Evolutionary conservation across 768 basidiomycete genomes (phyloP).

Genomic region (Lepiota venenata): DNA sequence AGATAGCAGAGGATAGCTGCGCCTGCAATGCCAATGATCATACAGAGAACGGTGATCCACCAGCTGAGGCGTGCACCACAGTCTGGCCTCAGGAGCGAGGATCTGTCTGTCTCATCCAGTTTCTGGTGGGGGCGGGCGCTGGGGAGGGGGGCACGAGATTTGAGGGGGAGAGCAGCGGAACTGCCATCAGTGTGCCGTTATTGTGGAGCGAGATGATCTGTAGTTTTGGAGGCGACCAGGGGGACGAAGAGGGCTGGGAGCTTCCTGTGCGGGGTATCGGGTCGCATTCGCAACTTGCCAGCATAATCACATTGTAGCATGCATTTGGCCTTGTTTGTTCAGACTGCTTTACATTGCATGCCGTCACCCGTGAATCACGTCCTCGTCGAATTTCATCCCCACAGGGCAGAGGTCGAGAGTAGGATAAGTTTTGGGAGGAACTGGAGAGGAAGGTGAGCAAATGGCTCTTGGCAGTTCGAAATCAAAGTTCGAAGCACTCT

Average conservation of each 20-base stretch:
- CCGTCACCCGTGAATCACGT: no score
- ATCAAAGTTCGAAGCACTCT: no score
- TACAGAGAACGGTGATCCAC: conserved; percentile 48
- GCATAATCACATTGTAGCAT: no score
- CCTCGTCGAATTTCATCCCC: no score
- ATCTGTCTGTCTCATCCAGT: conserved; percentile 51
- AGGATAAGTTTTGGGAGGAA: no score
- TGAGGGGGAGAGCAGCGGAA: conserved; percentile 17
- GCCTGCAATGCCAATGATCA: no score
- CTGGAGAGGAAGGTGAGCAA: no score
- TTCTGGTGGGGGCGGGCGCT: conserved; percentile 51
- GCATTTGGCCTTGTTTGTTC: no score
- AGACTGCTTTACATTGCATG: no score
- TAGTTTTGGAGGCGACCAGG: conserved; percentile 62
- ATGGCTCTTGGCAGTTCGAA: no score
- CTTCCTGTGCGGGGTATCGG: conserved; percentile 42
- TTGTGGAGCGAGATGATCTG: conserved; percentile 15
- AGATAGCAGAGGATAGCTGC: conserved; percentile 40
- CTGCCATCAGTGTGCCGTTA: conserved; percentile 9
- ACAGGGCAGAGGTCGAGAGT: no score
- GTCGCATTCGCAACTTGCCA: no score
- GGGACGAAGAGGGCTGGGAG: conserved; percentile 48
- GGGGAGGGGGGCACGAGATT: conserved; percentile 35
- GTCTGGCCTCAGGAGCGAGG: conserved; percentile 49
- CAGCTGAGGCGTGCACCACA: conserved; percentile 30